phyloP scores from a whole-genome alignment of 441 rosid genomes.

The Lagerstroemia fauriei region DNA sequence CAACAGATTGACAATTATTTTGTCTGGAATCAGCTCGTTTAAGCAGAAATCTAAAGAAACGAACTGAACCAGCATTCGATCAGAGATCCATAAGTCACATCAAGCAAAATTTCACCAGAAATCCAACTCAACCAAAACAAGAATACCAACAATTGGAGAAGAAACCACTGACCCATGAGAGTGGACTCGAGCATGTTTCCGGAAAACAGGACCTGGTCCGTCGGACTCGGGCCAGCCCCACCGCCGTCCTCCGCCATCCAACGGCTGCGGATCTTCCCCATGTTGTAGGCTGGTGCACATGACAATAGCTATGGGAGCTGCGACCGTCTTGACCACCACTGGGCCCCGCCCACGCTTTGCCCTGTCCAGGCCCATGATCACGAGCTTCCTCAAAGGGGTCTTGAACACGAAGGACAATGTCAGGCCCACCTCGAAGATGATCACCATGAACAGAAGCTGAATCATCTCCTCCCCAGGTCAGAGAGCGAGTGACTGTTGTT shows the following conservation, averaged over 20 bases:
- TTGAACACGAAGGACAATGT: constrained; percentile 53
- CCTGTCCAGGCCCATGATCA: constrained; percentile 53
- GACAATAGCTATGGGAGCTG: constrained; percentile 47
- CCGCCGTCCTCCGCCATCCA: constrained; percentile 51
- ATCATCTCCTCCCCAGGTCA: constrained; percentile 36
- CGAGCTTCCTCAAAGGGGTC: constrained; percentile 64
- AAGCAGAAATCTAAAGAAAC: not conserved
- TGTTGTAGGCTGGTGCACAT: constrained; percentile 49
- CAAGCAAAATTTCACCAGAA: not conserved
- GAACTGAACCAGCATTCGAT: not conserved
- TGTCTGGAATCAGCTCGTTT: not conserved
- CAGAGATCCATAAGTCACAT: not conserved
- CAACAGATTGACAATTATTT: too few species aligned
- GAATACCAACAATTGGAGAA: not conserved
- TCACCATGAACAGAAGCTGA: constrained; percentile 51
- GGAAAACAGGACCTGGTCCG: constrained; percentile 27
- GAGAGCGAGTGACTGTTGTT: not conserved
- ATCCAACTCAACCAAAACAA: not conserved
- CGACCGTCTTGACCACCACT: constrained; percentile 55
- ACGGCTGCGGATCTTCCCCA: constrained; percentile 55
- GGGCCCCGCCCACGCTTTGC: constrained; percentile 73
- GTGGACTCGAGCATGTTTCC: constrained; percentile 19
- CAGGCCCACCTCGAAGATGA: constrained; percentile 46
- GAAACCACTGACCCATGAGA: constrained; percentile 48
- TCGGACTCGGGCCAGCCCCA: constrained; percentile 38